A percentile compares a stretch with the other conserved stretches of the same genome.
Evolutionary conservation across 768 basidiomycete genomes (phyloP).

Genomic region (Panellus pusillus): DNA sequence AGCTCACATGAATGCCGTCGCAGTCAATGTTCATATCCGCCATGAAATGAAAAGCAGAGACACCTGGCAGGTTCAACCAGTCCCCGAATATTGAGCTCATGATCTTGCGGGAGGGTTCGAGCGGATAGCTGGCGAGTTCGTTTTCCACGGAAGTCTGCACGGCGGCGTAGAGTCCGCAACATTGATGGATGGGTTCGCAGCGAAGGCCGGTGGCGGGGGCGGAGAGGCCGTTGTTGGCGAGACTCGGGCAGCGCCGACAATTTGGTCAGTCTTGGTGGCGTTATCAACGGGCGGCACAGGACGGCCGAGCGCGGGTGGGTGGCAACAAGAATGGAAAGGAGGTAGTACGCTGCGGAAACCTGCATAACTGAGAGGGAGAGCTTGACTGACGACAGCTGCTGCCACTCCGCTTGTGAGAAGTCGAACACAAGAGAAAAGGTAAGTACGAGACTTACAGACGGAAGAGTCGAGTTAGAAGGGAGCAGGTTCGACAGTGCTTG

Average conservation of each 20-base stretch:
- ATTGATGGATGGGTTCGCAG: constrained; percentile 24
- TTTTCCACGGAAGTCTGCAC: constrained; percentile 19
- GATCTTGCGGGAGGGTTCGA: constrained; percentile 4
- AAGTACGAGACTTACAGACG: too few relatives aligned
- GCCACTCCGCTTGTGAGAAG: neutral
- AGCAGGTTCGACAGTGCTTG: too few relatives aligned
- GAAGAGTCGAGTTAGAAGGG: too few relatives aligned
- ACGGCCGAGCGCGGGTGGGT: neutral
- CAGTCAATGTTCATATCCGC: constrained; percentile 30
- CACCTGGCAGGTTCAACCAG: constrained; percentile 16
- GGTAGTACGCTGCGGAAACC: neutral
- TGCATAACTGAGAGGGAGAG: neutral
- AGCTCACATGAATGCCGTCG: constrained; percentile 24
- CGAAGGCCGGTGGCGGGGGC: constrained; percentile 3
- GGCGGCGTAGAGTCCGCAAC: constrained; percentile 19
- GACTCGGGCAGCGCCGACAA: neutral
- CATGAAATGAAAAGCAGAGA: constrained; percentile 24
- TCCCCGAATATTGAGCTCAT: constrained; percentile 22
- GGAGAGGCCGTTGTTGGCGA: neutral
- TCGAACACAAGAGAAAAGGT: too few relatives aligned
- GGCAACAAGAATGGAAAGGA: neutral
- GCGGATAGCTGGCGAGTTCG: constrained; percentile 19
- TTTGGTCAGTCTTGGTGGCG: neutral
- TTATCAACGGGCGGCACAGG: neutral
- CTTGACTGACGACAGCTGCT: neutral